These are phyloP conservation scores for Golubevia sp. DNA, from an alignment of 1,284 basidiomycete species.

Conservation along the genomic window DNA sequence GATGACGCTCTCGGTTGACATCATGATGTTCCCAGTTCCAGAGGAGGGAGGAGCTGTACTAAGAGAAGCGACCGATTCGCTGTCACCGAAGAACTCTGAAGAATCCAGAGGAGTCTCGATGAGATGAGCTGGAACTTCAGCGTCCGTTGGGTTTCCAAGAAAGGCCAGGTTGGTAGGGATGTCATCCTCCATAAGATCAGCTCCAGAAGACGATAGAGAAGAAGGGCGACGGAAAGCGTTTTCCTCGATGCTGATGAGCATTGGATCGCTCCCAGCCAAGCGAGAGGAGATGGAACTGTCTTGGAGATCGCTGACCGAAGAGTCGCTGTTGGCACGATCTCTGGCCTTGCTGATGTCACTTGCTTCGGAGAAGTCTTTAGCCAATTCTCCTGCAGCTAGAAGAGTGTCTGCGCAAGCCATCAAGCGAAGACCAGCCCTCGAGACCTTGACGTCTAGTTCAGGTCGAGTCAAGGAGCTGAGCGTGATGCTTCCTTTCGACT, in stretches of 20 bases:
- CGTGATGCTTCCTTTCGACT: constrained; percentile 22
- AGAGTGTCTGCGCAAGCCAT: constrained; percentile 38
- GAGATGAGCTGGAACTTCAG: constrained; percentile 72
- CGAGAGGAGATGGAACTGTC: constrained; percentile 1
- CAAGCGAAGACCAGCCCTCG: constrained; percentile 21
- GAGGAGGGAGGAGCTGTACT: constrained; percentile 19
- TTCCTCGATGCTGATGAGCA: constrained; percentile 77
- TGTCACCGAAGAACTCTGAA: constrained; percentile 63
- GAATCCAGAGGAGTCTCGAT: constrained; percentile 68
- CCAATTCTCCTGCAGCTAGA: constrained; percentile 12
- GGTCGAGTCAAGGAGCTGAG: constrained; percentile 38
- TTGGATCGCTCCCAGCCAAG: background rate
- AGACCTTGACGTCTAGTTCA: constrained; percentile 37
- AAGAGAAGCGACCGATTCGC: constrained; percentile 38
- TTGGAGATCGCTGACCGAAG: constrained; percentile 15
- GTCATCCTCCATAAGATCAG: constrained; percentile 90
- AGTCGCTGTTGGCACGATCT: background rate
- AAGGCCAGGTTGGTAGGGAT: constrained; percentile 86
- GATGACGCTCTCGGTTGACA: constrained; percentile 78
- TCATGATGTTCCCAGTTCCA: constrained; percentile 66
- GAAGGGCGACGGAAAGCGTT: constrained; percentile 76
- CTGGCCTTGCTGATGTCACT: background rate
- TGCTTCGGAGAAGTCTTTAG: background rate
- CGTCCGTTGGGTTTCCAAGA: constrained; percentile 71
- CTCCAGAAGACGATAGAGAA: constrained; percentile 68